Evolutionary conservation across 306 rosid species (phyloP).

Genomic region (Betula pendula): DNA sequence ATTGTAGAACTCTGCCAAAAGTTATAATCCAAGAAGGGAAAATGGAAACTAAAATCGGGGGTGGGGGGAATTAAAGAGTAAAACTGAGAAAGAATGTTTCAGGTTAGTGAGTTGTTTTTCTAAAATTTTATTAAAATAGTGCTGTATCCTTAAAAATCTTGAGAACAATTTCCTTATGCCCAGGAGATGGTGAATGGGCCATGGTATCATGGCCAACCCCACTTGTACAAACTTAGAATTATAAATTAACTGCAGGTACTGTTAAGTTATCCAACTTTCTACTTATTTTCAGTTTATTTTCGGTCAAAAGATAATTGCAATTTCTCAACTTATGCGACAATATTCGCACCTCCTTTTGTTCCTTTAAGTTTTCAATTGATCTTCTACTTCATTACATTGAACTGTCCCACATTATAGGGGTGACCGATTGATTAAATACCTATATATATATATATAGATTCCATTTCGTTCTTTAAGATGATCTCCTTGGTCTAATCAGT

Average conservation of each 20-base stretch:
- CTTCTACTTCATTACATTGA: not conserved
- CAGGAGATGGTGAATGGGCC: not conserved
- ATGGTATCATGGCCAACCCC: constrained; percentile 3
- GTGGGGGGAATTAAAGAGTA: not conserved
- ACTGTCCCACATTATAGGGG: too few relatives aligned
- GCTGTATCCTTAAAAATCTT: not conserved
- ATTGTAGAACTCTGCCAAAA: too few relatives aligned
- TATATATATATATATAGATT: not conserved
- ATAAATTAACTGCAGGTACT: not conserved
- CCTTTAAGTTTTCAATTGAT: not conserved
- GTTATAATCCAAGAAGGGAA: not conserved
- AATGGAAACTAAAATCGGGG: not conserved
- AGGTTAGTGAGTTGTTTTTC: not conserved
- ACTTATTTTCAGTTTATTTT: too few relatives aligned
- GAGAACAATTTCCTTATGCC: not conserved
- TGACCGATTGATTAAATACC: not conserved
- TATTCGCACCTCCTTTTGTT: not conserved
- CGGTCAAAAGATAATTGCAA: not conserved
- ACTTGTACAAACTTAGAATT: not conserved
- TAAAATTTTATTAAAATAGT: not conserved
- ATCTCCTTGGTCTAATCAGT: not conserved
- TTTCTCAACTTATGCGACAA: not conserved
- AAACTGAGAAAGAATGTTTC: not conserved
- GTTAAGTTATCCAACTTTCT: not conserved
- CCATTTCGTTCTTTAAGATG: not conserved